Conservation (phyloP, 1,284 basidiomycete species). For the Boletus holoroseus region DNA sequence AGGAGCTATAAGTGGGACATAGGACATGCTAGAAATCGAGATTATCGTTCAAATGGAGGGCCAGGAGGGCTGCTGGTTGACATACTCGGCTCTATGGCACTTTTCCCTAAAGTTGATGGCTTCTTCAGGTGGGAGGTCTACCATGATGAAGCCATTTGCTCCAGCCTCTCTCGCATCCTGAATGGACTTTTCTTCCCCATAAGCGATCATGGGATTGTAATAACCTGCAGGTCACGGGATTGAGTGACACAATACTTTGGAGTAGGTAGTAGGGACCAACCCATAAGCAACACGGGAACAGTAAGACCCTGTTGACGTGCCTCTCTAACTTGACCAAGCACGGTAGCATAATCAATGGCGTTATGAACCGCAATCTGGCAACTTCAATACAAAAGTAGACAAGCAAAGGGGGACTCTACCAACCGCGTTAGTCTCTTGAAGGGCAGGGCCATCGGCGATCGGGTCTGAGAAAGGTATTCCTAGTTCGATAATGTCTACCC, state of each 20-base stretch:
- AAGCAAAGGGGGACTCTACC: conserved; percentile 27
- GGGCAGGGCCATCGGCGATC: conserved; percentile 88
- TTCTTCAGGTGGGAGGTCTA: conserved; percentile 97
- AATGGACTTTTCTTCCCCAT: conserved; percentile 92
- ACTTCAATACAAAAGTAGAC: not conserved
- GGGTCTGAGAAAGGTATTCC: conserved; percentile 97
- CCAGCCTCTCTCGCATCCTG: conserved; percentile 84
- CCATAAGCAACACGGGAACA: conserved; percentile 90
- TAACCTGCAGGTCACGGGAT: conserved; percentile 57
- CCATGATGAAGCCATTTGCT: conserved; percentile 96
- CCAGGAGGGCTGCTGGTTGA: conserved; percentile 11
- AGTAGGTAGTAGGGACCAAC: conserved; percentile 36
- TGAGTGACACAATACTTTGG: not conserved
- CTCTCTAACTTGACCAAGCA: conserved; percentile 73
- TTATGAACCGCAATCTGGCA: conserved; percentile 76
- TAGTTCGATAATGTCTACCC: conserved; percentile 93
- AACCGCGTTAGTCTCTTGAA: conserved; percentile 90
- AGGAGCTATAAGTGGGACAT: conserved; percentile 93
- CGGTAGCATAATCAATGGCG: conserved; percentile 69
- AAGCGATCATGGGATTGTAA: conserved; percentile 93
- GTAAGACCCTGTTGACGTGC: conserved; percentile 80
- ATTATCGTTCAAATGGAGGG: not conserved
- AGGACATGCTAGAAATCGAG: conserved; percentile 64
- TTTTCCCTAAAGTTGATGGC: conserved; percentile 86
- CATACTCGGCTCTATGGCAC: conserved; percentile 76